Percentiles rank a stretch among this genome's conserved stretches.
These are phyloP conservation scores for Penicillium sp. DNA, from an alignment of 2,329 filamentous ascomycete species.

Conservation along the genomic window DNA sequence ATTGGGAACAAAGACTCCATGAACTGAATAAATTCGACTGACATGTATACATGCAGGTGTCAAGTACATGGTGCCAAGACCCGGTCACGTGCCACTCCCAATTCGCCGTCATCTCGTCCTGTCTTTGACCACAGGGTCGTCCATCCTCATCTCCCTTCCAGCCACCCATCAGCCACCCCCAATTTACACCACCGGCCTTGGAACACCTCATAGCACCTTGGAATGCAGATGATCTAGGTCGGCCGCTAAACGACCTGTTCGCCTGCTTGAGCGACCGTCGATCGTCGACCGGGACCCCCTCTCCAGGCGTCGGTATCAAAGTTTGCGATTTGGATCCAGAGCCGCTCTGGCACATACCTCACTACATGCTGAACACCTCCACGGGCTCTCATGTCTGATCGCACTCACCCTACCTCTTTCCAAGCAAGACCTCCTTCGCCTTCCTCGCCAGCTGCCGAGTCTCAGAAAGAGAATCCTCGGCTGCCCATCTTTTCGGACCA, in stretches of 20 bases:
- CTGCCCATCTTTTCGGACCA: constrained; percentile 33
- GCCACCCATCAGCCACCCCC: constrained; percentile 15
- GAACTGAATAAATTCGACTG: not conserved
- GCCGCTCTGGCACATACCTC: constrained; percentile 18
- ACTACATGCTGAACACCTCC: constrained; percentile 13
- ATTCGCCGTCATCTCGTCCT: constrained; percentile 17
- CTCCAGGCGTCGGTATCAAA: constrained; percentile 22
- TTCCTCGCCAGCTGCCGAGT: constrained; percentile 43
- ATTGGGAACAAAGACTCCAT: too few relatives aligned
- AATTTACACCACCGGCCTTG: constrained; percentile 12
- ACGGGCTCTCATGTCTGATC: constrained; percentile 41
- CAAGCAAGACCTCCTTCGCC: constrained; percentile 45
- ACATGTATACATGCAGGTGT: constrained; percentile 6
- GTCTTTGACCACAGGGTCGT: constrained; percentile 18
- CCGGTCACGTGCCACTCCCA: constrained; percentile 7
- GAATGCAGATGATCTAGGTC: constrained; percentile 37
- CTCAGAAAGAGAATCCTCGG: constrained; percentile 38
- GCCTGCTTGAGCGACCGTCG: constrained; percentile 38
- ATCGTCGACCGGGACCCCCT: constrained; percentile 32
- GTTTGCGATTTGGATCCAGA: constrained; percentile 20
- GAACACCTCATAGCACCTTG: constrained; percentile 22
- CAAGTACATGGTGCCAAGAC: constrained; percentile 11
- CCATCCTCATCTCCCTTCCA: constrained; percentile 20
- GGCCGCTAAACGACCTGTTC: constrained; percentile 35
- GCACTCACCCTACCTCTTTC: constrained; percentile 34